Base-by-base conservation (phyloP, 1,284 basidiomycete genomes). In the Trichosporon sp. region DNA sequence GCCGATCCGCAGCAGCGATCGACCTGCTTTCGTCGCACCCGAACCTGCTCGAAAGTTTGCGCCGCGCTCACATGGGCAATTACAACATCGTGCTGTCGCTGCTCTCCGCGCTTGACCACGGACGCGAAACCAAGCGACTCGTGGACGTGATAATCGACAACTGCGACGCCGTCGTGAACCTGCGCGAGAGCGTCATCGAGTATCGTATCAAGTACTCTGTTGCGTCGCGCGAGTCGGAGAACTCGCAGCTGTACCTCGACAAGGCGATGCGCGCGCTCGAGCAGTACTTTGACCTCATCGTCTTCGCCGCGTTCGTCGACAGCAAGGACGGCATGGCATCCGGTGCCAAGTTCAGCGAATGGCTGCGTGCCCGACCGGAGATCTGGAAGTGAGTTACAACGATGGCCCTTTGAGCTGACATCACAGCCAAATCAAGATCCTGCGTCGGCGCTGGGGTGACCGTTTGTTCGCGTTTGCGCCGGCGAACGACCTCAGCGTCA, bases 291-390 rank as follows among this genome's bases (percentile, higher is more conserved):
- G 98, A 98, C 85, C 89, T 96, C 73, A 92, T 99, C 72, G 92
- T 93, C 0, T 99, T 98, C 79, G 91, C 95, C 1, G 93, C 91
- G 73, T 99, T 94, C 77, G 91, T 97, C 7, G 92, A 95, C 68
- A 87, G 88, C 16, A 85, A 85, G 73, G 86, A 89, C 40, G 88
- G 89, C 11, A 87, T 88, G 16, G 83, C 85, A 68, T 91, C 92
- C 74, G 87, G 87, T 4, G 88, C 91, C 76, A 90, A 88, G 16
- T 98, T 98, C 80, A 91, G 91, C 2, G 87, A 89, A 46, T 98
- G 95, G 95, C 86, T 98, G 59, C 90, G 90, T 87, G 92, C 90
- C 5, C 88, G 96, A 54, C 91, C 91, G 6, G 96, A 99, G 81
- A 95, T 99, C 51, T 96, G 92, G 91, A 96, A 93, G 93, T 93